Evolutionary conservation across 306 rosid species (phyloP).

Genomic region (Trifolium subterraneum): DNA sequence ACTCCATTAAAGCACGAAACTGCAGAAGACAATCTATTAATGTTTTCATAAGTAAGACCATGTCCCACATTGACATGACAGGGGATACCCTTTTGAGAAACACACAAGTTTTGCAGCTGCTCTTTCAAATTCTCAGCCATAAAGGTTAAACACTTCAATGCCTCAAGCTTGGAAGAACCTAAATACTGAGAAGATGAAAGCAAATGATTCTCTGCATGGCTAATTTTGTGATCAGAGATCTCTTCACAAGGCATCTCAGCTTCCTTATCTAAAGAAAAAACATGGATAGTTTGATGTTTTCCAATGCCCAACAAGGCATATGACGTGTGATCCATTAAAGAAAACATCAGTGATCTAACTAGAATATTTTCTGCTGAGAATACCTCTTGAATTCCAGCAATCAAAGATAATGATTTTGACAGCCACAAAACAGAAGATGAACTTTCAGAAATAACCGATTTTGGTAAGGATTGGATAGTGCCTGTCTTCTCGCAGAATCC

Average conservation of each 20-base stretch:
- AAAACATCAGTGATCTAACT: constrained; percentile 57
- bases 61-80: constrained; percentile 45
- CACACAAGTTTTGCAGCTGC: constrained; percentile 54
- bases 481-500: constrained; percentile 58
- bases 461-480: constrained; percentile 43
- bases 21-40: constrained; percentile 63
- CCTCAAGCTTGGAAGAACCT: constrained; percentile 50
- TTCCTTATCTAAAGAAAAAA: constrained; percentile 43
- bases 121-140: constrained; percentile 64
- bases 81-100: constrained; percentile 50
- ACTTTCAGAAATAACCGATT: constrained; percentile 51
- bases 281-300: constrained; percentile 59
- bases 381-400: constrained; percentile 57
- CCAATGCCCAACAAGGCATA: constrained; percentile 61
- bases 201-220: constrained; percentile 50
- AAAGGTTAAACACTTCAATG: constrained; percentile 56
- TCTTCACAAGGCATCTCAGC: constrained; percentile 52
- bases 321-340: constrained; percentile 83
- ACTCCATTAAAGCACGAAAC: constrained; percentile 75
- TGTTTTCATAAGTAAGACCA: constrained; percentile 39
- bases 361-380: constrained; percentile 48
- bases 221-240: constrained; percentile 44
- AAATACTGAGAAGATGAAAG: constrained; percentile 46
- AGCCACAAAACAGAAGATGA: constrained; percentile 71
- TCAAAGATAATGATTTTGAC: constrained; percentile 66